phyloP scores from a whole-genome alignment of 495 filamentous ascomycete genomes.

The Endocarpon pusillum region DNA sequence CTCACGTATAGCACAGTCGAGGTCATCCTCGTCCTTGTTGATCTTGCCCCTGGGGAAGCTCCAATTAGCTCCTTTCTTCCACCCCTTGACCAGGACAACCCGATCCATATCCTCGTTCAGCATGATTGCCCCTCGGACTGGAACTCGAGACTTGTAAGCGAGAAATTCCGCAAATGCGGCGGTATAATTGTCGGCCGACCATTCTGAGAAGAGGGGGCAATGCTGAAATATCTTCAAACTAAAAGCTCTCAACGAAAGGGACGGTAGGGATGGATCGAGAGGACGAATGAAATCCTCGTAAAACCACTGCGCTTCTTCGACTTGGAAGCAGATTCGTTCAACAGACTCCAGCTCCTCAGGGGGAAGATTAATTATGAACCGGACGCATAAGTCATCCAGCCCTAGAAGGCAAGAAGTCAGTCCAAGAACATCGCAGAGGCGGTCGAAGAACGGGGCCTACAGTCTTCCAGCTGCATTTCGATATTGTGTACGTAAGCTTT shows the following conservation, averaged over 20 bases:
- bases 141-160: constrained; percentile 82
- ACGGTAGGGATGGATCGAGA: constrained; percentile 67
- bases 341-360: constrained; percentile 75
- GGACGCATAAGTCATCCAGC: constrained; percentile 91
- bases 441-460: constrained; percentile 30
- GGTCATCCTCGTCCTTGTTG: constrained; percentile 83
- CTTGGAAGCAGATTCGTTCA: constrained; percentile 90
- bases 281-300: constrained; percentile 98
- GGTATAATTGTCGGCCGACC: constrained; percentile 57
- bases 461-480: constrained; percentile 81
- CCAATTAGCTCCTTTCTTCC: constrained; percentile 94
- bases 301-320: constrained; percentile 99
- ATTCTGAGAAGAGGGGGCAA: constrained; percentile 70
- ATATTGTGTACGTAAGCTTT: too few relatives aligned
- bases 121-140: constrained; percentile 84
- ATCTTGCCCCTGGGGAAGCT: constrained; percentile 95
- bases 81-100: constrained; percentile 83
- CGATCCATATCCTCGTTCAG: constrained; percentile 83
- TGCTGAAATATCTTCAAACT: constrained; percentile 79
- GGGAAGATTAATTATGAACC: constrained; percentile 90
- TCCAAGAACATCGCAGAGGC: constrained; percentile 4
- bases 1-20: constrained; percentile 83
- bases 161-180: constrained; percentile 79
- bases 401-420: constrained; percentile 32
- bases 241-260: constrained; percentile 66